A percentile compares a stretch with the other conserved stretches of the same genome.
phyloP scores from a whole-genome alignment of 2,329 filamentous ascomycete species.

The Exophiala calicioides region DNA sequence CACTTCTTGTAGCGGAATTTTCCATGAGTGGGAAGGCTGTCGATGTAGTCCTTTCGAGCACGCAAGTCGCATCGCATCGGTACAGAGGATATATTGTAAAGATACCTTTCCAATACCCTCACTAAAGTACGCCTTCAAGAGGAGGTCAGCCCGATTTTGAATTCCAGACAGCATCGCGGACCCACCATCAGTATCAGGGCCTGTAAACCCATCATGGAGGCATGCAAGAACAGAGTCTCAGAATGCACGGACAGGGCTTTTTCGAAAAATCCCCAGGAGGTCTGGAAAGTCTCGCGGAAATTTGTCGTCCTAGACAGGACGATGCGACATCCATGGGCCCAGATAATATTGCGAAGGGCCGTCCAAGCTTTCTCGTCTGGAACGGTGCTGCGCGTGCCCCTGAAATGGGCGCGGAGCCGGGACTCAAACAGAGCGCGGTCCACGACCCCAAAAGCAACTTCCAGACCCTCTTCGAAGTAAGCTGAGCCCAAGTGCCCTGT shows the following conservation, averaged over 20 bases:
- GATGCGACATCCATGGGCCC: constrained; percentile 14
- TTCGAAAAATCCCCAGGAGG: constrained; percentile 11
- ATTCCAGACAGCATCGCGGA: no score
- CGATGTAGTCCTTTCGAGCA: constrained; percentile 16
- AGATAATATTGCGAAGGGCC: constrained; percentile 15
- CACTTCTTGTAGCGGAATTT: constrained; percentile 8
- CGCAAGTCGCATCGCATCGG: constrained; percentile 12
- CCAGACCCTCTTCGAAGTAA: no score
- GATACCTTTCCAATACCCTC: constrained; percentile 11
- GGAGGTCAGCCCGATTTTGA: background rate
- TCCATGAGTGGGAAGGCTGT: constrained; percentile 10
- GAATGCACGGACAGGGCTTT: constrained; percentile 19
- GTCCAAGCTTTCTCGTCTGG: constrained; percentile 14
- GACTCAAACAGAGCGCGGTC: no score
- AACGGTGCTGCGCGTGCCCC: background rate
- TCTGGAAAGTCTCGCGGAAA: constrained; percentile 1
- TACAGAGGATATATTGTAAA: constrained; percentile 14
- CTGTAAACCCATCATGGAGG: constrained; percentile 13
- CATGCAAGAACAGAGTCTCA: constrained; percentile 5
- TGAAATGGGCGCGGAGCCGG: constrained; percentile 8
- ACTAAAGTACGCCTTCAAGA: constrained; percentile 10
- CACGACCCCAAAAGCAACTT: no score
- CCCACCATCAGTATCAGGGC: constrained; percentile 16
- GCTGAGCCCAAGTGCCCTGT: no score
- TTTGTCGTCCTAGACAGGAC: constrained; percentile 6